Conservation (phyloP, 352 stramenopile species). For the Phytophthora sansomeana region DNA sequence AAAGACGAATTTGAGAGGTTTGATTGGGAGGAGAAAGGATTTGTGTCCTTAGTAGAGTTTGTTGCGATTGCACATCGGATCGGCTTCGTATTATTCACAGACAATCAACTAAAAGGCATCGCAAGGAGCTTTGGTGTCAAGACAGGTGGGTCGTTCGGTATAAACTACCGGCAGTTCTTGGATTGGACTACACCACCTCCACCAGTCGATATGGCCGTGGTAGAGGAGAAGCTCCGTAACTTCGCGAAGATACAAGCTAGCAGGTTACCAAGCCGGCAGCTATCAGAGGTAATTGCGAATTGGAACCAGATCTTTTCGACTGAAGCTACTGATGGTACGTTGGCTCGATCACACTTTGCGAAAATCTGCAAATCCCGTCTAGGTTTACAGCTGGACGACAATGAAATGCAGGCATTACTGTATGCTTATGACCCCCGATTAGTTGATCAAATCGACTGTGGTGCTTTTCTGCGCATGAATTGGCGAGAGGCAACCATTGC, state of each 20-base stretch:
- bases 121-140: constrained; percentile 67
- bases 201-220: constrained; percentile 43
- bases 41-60: constrained; percentile 63
- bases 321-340: constrained; percentile 17
- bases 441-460: constrained; percentile 59
- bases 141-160: constrained; percentile 49
- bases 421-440: constrained; percentile 64
- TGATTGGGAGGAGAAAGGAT: constrained; percentile 63
- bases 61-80: constrained; percentile 38
- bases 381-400: constrained; percentile 46
- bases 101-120: constrained; percentile 48
- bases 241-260: constrained; percentile 47
- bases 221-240: constrained; percentile 63
- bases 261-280: constrained; percentile 34
- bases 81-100: constrained; percentile 60
- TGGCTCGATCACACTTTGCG: constrained; percentile 56
- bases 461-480: constrained; percentile 64
- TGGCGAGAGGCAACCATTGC: constrained; percentile 47
- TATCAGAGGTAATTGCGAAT: constrained; percentile 46
- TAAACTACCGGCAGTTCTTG: constrained; percentile 76
- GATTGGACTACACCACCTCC: constrained; percentile 66
- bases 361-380: constrained; percentile 44
- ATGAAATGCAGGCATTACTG: constrained; percentile 62
- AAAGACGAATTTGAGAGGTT: constrained; percentile 66
- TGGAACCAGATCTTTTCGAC: constrained; percentile 54